phyloP scores from a whole-genome alignment of 306 rosid genomes.

The Rosa multiflora region DNA sequence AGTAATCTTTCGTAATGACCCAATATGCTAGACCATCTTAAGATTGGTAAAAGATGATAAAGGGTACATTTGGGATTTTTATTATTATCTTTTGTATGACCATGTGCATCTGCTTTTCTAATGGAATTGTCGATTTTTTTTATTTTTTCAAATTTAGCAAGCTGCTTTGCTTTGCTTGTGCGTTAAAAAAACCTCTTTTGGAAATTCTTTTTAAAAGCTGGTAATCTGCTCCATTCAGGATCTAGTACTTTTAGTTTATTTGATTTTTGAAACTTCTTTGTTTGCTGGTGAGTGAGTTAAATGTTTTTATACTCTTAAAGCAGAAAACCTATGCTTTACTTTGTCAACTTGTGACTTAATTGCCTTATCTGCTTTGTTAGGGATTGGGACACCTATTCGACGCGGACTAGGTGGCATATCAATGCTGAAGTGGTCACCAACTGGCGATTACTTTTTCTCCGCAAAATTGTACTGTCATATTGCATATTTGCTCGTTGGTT shows the following conservation, averaged over 20 bases:
- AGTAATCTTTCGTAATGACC: background rate
- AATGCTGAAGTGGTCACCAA: slow-evolving; percentile 91
- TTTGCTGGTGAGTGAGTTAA: slow-evolving; percentile 1
- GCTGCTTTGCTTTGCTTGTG: background rate
- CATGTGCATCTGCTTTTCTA: background rate
- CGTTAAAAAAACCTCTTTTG: background rate
- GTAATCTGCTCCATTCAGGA: background rate
- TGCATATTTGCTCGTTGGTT: background rate
- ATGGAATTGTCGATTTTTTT: background rate
- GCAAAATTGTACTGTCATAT: slow-evolving; percentile 66
- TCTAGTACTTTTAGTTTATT: background rate
- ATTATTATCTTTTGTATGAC: background rate
- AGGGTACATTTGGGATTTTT: background rate
- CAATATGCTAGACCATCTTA: background rate
- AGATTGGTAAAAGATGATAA: background rate
- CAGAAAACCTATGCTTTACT: background rate
- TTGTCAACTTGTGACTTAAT: slow-evolving; percentile 11
- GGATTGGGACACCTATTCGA: slow-evolving; percentile 84
- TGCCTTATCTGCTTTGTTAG: slow-evolving; percentile 38
- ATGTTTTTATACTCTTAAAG: background rate
- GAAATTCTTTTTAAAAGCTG: background rate
- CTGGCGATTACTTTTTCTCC: slow-evolving; percentile 93
- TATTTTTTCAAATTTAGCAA: background rate
- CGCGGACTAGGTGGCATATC: slow-evolving; percentile 93
- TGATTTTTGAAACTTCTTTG: background rate